These are phyloP conservation scores for Boletus holoroseus DNA, from an alignment of 1,284 basidiomycete species.

Conservation along the genomic window DNA sequence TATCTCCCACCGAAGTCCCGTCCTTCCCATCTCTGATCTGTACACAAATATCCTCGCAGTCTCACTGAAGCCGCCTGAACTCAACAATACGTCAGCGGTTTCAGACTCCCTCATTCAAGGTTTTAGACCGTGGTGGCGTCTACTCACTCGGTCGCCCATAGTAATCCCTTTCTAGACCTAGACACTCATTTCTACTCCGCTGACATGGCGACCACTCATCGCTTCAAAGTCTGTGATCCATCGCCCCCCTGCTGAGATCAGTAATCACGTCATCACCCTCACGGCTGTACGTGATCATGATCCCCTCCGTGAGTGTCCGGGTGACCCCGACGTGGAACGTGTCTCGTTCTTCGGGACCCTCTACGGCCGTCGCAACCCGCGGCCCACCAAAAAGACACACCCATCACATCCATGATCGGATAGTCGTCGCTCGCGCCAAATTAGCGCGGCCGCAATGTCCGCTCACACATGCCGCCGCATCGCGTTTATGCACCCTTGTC, in stretches of 20 bases:
- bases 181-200: not conserved
- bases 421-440: conserved; percentile 10
- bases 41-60: not conserved
- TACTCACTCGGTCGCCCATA: not conserved
- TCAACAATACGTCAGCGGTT: not conserved
- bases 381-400: conserved; percentile 8
- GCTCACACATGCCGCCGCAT: conserved; percentile 3
- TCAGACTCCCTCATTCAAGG: not conserved
- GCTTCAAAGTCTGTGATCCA: conserved; percentile 8
- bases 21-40: conserved; percentile 16
- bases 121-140: not conserved
- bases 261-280: conserved; percentile 16
- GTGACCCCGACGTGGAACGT: conserved; percentile 17
- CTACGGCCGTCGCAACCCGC: conserved; percentile 22
- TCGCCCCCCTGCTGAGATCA: conserved; percentile 1
- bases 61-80: not conserved
- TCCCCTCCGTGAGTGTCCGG: conserved; percentile 12
- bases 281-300: conserved; percentile 25
- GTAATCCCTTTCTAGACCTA: not conserved
- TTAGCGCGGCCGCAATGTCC: conserved; percentile 13
- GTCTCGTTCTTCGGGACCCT: conserved; percentile 19
- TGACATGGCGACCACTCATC: conserved; percentile 3
- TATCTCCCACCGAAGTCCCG: conserved; percentile 26
- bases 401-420: conserved; percentile 8
- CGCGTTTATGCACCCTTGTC: conserved; percentile 8